Evolutionary conservation across 1,284 basidiomycete species (phyloP).

Genomic region (Cryptococcus hybrid): DNA sequence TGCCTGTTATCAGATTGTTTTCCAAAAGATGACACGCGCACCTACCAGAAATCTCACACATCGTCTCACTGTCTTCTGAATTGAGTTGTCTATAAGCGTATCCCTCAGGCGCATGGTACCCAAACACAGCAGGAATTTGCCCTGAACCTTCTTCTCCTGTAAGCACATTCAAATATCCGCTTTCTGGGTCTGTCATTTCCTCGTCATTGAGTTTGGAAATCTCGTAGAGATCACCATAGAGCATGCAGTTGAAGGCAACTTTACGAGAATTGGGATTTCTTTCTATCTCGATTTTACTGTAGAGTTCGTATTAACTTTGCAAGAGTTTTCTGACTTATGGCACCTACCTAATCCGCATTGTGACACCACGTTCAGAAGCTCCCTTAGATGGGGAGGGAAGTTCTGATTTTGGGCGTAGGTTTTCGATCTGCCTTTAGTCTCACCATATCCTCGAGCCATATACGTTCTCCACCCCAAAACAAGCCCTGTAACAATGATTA

Average conservation of each 20-base stretch:
- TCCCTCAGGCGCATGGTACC: conserved; percentile 22
- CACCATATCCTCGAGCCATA: conserved; percentile 80
- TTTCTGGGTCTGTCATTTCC: not conserved
- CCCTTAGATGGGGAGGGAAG: conserved; percentile 18
- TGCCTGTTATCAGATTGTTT: conserved; percentile 3
- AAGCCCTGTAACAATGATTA: conserved; percentile 53
- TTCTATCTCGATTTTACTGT: too few species aligned
- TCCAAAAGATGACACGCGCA: not conserved
- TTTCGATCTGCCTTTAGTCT: conserved; percentile 53
- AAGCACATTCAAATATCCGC: not conserved
- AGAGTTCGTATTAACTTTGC: too few species aligned
- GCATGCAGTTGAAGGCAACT: not conserved
- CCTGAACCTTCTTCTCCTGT: not conserved
- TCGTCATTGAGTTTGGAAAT: conserved; percentile 11
- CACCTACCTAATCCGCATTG: conserved; percentile 35
- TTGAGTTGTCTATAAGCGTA: conserved; percentile 33
- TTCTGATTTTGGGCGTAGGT: conserved; percentile 21
- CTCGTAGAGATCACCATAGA: conserved; percentile 42
- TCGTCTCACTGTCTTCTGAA: conserved; percentile 22
- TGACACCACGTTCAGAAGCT: conserved; percentile 21
- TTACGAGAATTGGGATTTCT: too few species aligned
- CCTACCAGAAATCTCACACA: conserved; percentile 37
- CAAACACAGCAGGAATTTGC: conserved; percentile 6
- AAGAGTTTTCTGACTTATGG: too few species aligned
- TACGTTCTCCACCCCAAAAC: conserved; percentile 85